Base-by-base conservation (phyloP, 1,139 yeast species). In the Maudiozyma humilis region DNA sequence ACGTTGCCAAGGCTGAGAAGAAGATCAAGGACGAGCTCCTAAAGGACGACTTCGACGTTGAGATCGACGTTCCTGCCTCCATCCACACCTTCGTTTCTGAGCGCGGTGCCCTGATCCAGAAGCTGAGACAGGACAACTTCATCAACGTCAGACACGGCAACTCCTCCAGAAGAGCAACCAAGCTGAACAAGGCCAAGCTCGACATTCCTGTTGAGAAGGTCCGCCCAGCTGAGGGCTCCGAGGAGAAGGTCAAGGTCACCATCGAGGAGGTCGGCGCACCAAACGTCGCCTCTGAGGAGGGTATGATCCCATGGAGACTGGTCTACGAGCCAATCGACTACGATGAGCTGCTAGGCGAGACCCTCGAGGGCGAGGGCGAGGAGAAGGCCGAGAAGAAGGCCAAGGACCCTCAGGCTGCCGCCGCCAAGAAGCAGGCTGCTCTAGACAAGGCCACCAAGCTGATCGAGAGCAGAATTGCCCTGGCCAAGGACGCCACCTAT, bases 141-240 rank as follows among this genome's bases (percentile, higher is more conserved):
- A 82, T 83, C 47, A 78, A 76, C 48, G 79, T 84, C 34, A 77
- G 73, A 47, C 85, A 80, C 58, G 89, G 84, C 40, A 60, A 60
- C 40, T 61, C 67, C 30, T 57, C 71, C 33, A 69, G 72, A 56
- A 71, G 67, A 53, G 85, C 85, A 7, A 66, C 68, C 42, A 70
- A 70, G 53, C 65, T 79, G 49, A 71, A 79, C 5, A 69, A 69
- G 47, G 57, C 66, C 8, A 48, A 64, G 4, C 44, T 59, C 15
- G 56, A 67, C 12, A 59, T 73, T 42, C 78, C 82, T 42, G 77
- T 82, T 25, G 70, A 66, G 38, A 71, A 66, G 27, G 79, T 75
- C 7, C 65, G 65, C 49, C 44, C 49, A 10, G 37, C 42, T 17
- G 37, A 37, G 4, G 52, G 41, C 8, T 81, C 82, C 23, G 58